These are phyloP conservation scores for Pseudonectria buxi DNA, from an alignment of 2,329 filamentous ascomycete genomes.

Conservation along the genomic window DNA sequence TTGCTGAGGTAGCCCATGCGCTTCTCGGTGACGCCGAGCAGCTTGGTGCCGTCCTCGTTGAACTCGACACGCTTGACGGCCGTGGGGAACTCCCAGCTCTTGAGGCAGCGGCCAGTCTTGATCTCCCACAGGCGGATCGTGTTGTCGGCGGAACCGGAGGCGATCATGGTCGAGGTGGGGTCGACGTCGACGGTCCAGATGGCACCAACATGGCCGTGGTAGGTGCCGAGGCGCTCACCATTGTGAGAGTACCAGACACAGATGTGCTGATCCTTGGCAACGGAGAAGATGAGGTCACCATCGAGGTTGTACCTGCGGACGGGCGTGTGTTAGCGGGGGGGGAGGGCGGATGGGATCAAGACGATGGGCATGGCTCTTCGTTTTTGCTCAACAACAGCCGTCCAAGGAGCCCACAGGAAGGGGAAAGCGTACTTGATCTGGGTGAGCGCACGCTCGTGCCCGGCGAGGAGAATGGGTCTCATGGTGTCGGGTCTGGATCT, in stretches of 20 bases:
- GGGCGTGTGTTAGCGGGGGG: conserved; percentile 10
- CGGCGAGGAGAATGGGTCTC: conserved; percentile 93
- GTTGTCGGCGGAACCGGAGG: conserved; percentile 95
- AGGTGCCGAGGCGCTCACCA: conserved; percentile 93
- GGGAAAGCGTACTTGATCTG: conserved; percentile 69
- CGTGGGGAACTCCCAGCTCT: conserved; percentile 96
- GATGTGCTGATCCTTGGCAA: conserved; percentile 92
- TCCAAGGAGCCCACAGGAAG: conserved; percentile 2
- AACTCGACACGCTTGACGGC: conserved; percentile 98
- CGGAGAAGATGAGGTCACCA: conserved; percentile 94
- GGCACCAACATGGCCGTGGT: conserved; percentile 93
- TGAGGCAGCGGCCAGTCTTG: conserved; percentile 84
- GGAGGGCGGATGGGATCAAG: conserved; percentile 7
- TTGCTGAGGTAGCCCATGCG: conserved; percentile 93
- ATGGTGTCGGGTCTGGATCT: conserved; percentile 49
- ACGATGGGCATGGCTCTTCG: no score
- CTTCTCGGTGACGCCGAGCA: conserved; percentile 96
- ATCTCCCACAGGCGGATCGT: conserved; percentile 97
- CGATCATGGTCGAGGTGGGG: conserved; percentile 84
- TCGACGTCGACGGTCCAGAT: conserved; percentile 98
- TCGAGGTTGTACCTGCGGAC: conserved; percentile 73
- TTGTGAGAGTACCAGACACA: conserved; percentile 98
- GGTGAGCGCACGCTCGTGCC: conserved; percentile 93
- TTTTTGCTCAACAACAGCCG: conserved; percentile 5
- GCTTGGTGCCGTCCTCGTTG: conserved; percentile 81